Conservation (phyloP, 192 early-diverging fungal genomes). For the Linnemannia zychae region DNA sequence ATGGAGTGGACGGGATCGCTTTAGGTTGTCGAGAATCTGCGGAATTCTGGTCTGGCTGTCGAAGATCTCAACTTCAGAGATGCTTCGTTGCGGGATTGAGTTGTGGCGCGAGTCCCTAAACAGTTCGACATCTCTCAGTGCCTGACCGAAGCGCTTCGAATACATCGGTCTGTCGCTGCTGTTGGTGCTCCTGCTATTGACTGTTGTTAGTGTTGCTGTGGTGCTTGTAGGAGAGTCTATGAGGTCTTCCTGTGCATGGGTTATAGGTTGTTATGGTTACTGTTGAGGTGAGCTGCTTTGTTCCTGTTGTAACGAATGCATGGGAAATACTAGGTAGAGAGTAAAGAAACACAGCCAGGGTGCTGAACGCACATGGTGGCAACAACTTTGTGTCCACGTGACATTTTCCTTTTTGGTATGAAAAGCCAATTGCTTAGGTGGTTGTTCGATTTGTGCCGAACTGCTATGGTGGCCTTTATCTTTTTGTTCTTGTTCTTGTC, state of each 20-base stretch:
- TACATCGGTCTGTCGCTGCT: not conserved
- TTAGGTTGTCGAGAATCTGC: slow-evolving; percentile 12
- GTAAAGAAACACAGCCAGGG: not conserved
- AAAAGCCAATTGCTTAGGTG: no score
- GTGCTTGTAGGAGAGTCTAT: not conserved
- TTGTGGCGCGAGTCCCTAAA: slow-evolving; percentile 11
- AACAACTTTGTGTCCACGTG: not conserved
- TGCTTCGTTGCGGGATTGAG: slow-evolving; percentile 11
- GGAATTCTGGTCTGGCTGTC: slow-evolving; percentile 14
- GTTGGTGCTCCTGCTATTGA: no score
- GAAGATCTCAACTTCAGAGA: slow-evolving; percentile 21
- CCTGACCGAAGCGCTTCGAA: not conserved
- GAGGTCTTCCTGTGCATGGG: not conserved
- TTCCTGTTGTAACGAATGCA: not conserved
- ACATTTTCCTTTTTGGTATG: not conserved
- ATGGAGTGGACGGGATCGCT: slow-evolving; percentile 20
- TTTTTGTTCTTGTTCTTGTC: no score
- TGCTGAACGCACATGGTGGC: not conserved
- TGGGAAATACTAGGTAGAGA: not conserved
- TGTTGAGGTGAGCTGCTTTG: not conserved
- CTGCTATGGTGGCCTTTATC: no score
- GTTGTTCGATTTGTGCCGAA: no score
- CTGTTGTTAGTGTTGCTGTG: not conserved
- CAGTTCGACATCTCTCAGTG: not conserved
- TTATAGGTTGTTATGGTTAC: not conserved